Base-by-base conservation (phyloP, 2,329 filamentous ascomycete genomes). In the Pseudocercospora pini-densiflorae region DNA sequence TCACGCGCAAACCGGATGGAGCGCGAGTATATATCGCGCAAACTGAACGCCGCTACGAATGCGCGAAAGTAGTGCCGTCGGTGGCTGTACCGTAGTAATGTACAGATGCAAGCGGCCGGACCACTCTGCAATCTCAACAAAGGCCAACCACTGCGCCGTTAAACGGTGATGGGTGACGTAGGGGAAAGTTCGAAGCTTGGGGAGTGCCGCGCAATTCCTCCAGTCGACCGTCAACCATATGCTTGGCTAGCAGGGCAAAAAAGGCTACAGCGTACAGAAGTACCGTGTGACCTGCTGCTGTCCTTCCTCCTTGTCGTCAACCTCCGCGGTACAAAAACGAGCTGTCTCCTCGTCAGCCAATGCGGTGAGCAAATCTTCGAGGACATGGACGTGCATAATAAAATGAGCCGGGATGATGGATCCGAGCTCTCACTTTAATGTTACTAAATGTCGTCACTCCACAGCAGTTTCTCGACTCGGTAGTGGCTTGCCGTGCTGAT, bases 101-200 rank as follows among this genome's bases (percentile, higher is more conserved):
- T n/a, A 16, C 24, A 27, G 23, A 55, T 55, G 51, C 51, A 55
- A 55, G 51, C 51, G 51, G 27, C 51, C 51, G 51, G 51, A 55
- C 51, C 51, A 33, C 51, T 55, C 24, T 55, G 51, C 51, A 55
- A 55, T 55, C 51, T 55, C 51, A 55, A 55, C 51, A 55, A 55
- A 55, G 51, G 51, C 51, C 51, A 55, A 55, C 12, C 51, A 55
- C 51, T 51, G 51, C 51, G 51, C 51, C 51, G 51, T 55, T n/a
- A n/a, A 55, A 55, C 51, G 51, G 27, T 55, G 23, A 31, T n/a
- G 24, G 10, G 23, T 55, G 47, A 51, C 47, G 47, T 51, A 51
- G 47, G n/a, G n/a, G 21, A 23, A 23, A 47, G 45, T 19, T 19
- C 45, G 45, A 19, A 19, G n/a, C 45, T 47, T 47, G 45, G 45